Evolutionary conservation across 2,329 filamentous ascomycete genomes (phyloP), one percentile per base, ranked within the genome.

Genomic region (Fusarium sarcochroum): DNA sequence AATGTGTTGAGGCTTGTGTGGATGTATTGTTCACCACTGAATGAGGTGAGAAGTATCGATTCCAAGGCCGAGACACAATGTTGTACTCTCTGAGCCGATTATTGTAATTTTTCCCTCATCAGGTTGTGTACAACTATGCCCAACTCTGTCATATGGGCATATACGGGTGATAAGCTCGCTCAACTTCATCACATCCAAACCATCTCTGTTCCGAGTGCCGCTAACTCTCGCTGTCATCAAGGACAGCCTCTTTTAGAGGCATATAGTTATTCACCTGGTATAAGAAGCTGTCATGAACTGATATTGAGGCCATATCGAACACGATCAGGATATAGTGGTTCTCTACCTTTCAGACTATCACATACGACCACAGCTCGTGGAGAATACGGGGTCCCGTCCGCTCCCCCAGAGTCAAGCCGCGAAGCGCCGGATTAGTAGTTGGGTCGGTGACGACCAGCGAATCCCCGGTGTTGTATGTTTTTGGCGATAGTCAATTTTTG

Each of bases 341-440:
- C 34, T 14, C 27, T 21, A 23, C 37, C 35, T 15, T 6, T 17
- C 20, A 15, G 6, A 51, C 21, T 13, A 14, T 18, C 35, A 71
- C 68, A 69, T 71, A 71, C 68, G 65, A 67, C 58, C 68, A 71
- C 49, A 71, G 64, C 68, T 71, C 58, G 58, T 58, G 51, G 55
- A 69, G 45, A 71, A 69, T 49, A 69, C 65, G 45, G 68, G 68
- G 65, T 71, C 68, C 68, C 68, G 66, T 71, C 56, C n/a, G 69
- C 51, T 72, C 66, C 70, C 56, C 69, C 51, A 66, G 41, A 27
- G 63, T 68, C 59, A 70, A 68, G 52, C 63, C 61, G 35, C 48
- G 56, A 71, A 71, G 66, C 65, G 63, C 62, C 62, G 63, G 68
- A 71, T 72, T 66, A 70, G 66, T 72, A 68, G 69, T 52, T 72